Percentiles rank a stretch among this genome's conserved stretches.
phyloP scores from a whole-genome alignment of 805 yeast species.

The Ogataea angusta region DNA sequence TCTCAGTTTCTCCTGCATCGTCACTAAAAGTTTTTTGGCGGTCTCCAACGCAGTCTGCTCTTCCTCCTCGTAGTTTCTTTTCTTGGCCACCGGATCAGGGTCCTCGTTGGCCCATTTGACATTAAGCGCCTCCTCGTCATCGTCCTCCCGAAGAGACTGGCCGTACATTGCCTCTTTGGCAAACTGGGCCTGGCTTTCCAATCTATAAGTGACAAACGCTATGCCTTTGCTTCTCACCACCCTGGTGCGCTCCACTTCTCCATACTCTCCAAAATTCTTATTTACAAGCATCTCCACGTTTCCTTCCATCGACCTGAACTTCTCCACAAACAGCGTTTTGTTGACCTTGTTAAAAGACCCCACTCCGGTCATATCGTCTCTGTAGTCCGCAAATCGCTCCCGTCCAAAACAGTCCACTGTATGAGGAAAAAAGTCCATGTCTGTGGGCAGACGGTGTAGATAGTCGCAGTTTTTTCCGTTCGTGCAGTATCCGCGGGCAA shows the following conservation, averaged over 20 bases:
- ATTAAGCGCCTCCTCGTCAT: slow-evolving; percentile 61
- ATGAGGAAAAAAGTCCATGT: slow-evolving; percentile 53
- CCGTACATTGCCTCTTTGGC: slow-evolving; percentile 93
- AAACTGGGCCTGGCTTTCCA: slow-evolving; percentile 81
- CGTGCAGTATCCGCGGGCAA: slow-evolving; percentile 85
- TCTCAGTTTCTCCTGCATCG: slow-evolving; percentile 29
- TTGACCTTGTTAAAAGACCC: slow-evolving; percentile 75
- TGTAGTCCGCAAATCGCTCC: slow-evolving; percentile 73
- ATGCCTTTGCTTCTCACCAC: slow-evolving; percentile 60
- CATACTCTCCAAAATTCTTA: slow-evolving; percentile 68
- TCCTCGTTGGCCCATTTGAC: slow-evolving; percentile 90
- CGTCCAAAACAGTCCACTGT: slow-evolving; percentile 91
- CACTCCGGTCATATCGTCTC: slow-evolving; percentile 94
- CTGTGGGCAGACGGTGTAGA: slow-evolving; percentile 71
- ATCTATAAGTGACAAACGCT: slow-evolving; percentile 71
- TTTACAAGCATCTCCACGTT: slow-evolving; percentile 40
- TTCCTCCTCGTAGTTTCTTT: slow-evolving; percentile 43
- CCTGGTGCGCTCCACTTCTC: slow-evolving; percentile 65
- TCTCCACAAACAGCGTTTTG: slow-evolving; percentile 72
- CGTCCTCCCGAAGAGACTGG: slow-evolving; percentile 52
- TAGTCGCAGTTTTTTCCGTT: slow-evolving; percentile 74
- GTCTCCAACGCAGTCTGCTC: slow-evolving; percentile 55
- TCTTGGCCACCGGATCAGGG: slow-evolving; percentile 67
- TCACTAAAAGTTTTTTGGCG: slow-evolving; percentile 42
- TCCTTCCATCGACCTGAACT: slow-evolving; percentile 39